These are phyloP conservation scores for Xylaria grammica DNA, from an alignment of 495 filamentous ascomycete genomes.

Conservation along the genomic window DNA sequence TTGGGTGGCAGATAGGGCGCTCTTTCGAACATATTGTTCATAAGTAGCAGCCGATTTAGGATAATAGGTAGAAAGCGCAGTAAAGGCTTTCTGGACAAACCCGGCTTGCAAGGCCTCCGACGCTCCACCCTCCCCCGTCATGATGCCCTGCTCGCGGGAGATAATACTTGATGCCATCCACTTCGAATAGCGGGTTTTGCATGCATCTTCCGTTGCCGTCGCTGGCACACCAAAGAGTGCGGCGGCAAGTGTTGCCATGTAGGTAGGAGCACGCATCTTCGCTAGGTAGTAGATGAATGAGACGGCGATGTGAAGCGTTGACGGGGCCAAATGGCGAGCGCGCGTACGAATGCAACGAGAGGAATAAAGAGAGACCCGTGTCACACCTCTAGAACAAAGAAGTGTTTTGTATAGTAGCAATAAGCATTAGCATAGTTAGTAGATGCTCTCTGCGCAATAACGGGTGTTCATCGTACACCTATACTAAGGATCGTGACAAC, in stretches of 20 bases:
- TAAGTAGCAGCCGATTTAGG: slow-evolving; percentile 29
- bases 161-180: slow-evolving; percentile 56
- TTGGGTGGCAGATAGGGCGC: slow-evolving; percentile 35
- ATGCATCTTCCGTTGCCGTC: not conserved
- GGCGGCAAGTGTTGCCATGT: slow-evolving; percentile 17
- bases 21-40: slow-evolving; percentile 30
- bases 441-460: too few relatives aligned
- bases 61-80: slow-evolving; percentile 39
- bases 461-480: too few relatives aligned
- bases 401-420: too few relatives aligned
- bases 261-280: slow-evolving; percentile 18
- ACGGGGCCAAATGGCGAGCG: not conserved
- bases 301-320: not conserved
- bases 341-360: not conserved
- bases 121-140: slow-evolving; percentile 35
- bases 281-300: not conserved
- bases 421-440: too few relatives aligned
- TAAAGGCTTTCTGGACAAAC: slow-evolving; percentile 44
- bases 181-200: slow-evolving; percentile 35
- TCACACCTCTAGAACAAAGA: too few relatives aligned
- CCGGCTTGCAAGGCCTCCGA: slow-evolving; percentile 49
- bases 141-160: slow-evolving; percentile 47
- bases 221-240: slow-evolving; percentile 20
- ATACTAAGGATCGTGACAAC: too few relatives aligned
- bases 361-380: not conserved